Evolutionary conservation across 805 yeast species (phyloP).

Genomic region (Monosporozyma siamensis): DNA sequence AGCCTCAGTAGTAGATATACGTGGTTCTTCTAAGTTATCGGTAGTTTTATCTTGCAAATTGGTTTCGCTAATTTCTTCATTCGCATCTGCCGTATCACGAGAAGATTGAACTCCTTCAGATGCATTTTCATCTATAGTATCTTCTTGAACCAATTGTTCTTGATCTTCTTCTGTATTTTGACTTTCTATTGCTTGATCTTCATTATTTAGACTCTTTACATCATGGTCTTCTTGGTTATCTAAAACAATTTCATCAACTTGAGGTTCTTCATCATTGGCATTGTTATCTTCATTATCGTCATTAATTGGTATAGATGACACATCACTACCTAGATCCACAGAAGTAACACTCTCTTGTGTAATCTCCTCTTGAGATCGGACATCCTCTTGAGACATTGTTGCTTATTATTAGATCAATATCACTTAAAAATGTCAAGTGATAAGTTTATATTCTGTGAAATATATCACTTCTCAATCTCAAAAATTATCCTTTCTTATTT

Average conservation of each 20-base stretch:
- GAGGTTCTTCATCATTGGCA: neutral
- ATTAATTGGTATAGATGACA: neutral
- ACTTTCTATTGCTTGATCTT: too few species aligned
- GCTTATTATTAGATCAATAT: neutral
- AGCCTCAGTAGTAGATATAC: neutral
- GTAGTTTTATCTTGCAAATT: constrained; percentile 9
- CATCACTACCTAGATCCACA: constrained; percentile 4
- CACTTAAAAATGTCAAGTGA: neutral
- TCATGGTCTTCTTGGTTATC: neutral
- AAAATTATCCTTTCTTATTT: too few species aligned
- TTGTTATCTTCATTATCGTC: neutral
- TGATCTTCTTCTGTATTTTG: constrained; percentile 1
- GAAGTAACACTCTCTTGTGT: constrained; percentile 5
- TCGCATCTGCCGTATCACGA: constrained; percentile 9
- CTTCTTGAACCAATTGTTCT: constrained; percentile 4
- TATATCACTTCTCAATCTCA: neutral
- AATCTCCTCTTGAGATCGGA: constrained; percentile 2
- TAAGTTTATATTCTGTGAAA: neutral
- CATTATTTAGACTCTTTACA: too few species aligned
- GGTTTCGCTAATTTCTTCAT: constrained; percentile 10
- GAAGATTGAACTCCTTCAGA: too few species aligned
- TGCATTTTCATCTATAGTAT: constrained; percentile 18
- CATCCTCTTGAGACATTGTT: constrained; percentile 7
- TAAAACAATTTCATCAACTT: constrained; percentile 13
- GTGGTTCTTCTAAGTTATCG: neutral